A percentile compares a stretch with the other conserved stretches of the same genome.
phyloP scores from a whole-genome alignment of 805 yeast species.

The Kodamaea kaohsiungensis region DNA sequence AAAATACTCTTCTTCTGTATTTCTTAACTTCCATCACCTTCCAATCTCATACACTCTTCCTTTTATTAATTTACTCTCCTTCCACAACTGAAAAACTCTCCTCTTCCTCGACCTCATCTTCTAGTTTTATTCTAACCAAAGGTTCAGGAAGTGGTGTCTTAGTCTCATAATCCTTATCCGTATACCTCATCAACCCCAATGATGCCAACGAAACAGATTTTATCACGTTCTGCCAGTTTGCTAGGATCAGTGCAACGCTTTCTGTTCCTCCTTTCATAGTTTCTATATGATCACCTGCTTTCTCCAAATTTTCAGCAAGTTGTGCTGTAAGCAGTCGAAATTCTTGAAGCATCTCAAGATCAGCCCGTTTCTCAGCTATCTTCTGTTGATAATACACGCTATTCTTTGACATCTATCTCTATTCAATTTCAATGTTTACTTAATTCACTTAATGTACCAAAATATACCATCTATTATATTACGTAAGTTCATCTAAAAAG shows the following conservation, averaged over 20 bases:
- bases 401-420: neutral
- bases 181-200: slow-evolving; percentile 46
- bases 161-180: slow-evolving; percentile 43
- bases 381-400: slow-evolving; percentile 20
- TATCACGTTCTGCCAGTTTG: slow-evolving; percentile 66
- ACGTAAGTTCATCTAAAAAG: too few relatives aligned
- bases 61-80: neutral
- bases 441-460: neutral
- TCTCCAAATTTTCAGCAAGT: slow-evolving; percentile 49
- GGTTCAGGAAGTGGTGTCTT: slow-evolving; percentile 62
- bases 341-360: slow-evolving; percentile 50
- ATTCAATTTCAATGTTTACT: neutral
- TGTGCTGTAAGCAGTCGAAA: slow-evolving; percentile 47
- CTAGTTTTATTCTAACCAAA: slow-evolving; percentile 57
- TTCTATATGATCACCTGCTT: slow-evolving; percentile 49
- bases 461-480: too few relatives aligned
- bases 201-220: slow-evolving; percentile 63
- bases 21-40: too few relatives aligned
- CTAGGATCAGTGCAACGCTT: slow-evolving; percentile 57
- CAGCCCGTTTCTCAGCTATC: slow-evolving; percentile 49
- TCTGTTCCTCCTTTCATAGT: slow-evolving; percentile 58
- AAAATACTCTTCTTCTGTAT: too few relatives aligned
- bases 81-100: slow-evolving; percentile 6
- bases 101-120: slow-evolving; percentile 33
- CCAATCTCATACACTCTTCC: too few relatives aligned